Conservation (phyloP, 495 filamentous ascomycete species). For the Penicillium riverlandense region DNA sequence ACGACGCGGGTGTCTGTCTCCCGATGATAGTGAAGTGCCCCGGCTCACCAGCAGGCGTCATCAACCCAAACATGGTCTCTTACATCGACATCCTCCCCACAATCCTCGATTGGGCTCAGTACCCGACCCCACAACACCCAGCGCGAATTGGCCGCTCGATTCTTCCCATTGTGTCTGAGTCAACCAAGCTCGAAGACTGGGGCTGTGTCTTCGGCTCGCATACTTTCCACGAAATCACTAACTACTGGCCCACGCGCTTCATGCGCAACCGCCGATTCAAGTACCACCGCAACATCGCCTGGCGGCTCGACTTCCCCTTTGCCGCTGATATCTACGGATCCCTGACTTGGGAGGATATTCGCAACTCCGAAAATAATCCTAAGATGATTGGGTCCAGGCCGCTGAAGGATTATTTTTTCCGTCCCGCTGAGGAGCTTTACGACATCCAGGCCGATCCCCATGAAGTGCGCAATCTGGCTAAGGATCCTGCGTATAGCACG, state of each 20-base stretch:
- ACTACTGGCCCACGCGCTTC: slow-evolving; percentile 41
- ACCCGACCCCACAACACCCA: slow-evolving; percentile 2
- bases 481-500: slow-evolving; percentile 11
- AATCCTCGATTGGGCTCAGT: slow-evolving; percentile 29
- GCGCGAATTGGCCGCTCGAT: slow-evolving; percentile 24
- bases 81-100: slow-evolving; percentile 40
- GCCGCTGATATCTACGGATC: slow-evolving; percentile 37
- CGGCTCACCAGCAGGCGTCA: slow-evolving; percentile 7
- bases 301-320: slow-evolving; percentile 39
- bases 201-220: slow-evolving; percentile 36
- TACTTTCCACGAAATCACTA: slow-evolving; percentile 43
- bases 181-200: slow-evolving; percentile 14
- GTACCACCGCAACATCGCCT: slow-evolving; percentile 42
- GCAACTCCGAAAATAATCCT: slow-evolving; percentile 19
- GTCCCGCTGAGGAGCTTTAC: slow-evolving; percentile 34
- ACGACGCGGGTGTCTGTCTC: slow-evolving; percentile 35
- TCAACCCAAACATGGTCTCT: slow-evolving; percentile 39
- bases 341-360: slow-evolving; percentile 35
- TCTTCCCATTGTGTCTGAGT: slow-evolving; percentile 25
- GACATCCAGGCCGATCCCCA: slow-evolving; percentile 32
- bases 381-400: slow-evolving; percentile 29
- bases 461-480: slow-evolving; percentile 30
- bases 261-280: slow-evolving; percentile 33
- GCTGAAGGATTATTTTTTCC: slow-evolving; percentile 32
- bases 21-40: slow-evolving; percentile 34